Base-by-base conservation (phyloP, 257 asterid species). In the Ligustrum vulgare region DNA sequence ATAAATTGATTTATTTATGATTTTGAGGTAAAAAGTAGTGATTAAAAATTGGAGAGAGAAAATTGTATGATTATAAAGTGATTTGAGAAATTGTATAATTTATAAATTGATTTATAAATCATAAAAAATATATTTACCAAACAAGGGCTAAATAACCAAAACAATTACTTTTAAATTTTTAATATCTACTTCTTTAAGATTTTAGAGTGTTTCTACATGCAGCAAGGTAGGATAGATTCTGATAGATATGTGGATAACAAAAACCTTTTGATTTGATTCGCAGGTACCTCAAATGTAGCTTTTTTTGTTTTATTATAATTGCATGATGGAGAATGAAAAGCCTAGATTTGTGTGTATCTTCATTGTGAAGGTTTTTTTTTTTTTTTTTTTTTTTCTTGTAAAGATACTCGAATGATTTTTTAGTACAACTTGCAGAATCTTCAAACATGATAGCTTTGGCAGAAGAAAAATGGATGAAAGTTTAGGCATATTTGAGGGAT, bases 371-470 rank as follows among this genome's bases (percentile, higher is more conserved):
- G 73, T 82, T 83, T 28, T 28, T 28, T 28, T 28, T 28, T 28
- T 28, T 28, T 28, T 28, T 28, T 28, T 28, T 28, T 28, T 28
- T 79, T 74, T 74, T 77, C 80, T 36, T 68, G 32, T 71, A 78
- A 72, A 84, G 81, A 82, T 80, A 82, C 79, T 64, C 69, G 22
- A 65, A 34, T 65, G 66, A 75, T 75, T 72, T 49, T 65, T 76
- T 36, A 41, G 71, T 36, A 64, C 79, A 75, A 82, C 72, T 83
- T 81, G 85, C 80, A 80, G 89, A 83, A 85, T 80, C 86, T 82
- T 78, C 65, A 70, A 72, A 82, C 76, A 74, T 80, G 72, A 78
- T 82, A 77, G 75, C 82, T 86, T 84, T 75, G 76, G 65, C 82
- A 62, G 69, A 78, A 73, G 77, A 85, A 66, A 67, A 25, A 75